Evolutionary conservation across 768 basidiomycete species (phyloP), one percentile per base, ranked within the genome.

Genomic region (Sistotremastrum suecicum): DNA sequence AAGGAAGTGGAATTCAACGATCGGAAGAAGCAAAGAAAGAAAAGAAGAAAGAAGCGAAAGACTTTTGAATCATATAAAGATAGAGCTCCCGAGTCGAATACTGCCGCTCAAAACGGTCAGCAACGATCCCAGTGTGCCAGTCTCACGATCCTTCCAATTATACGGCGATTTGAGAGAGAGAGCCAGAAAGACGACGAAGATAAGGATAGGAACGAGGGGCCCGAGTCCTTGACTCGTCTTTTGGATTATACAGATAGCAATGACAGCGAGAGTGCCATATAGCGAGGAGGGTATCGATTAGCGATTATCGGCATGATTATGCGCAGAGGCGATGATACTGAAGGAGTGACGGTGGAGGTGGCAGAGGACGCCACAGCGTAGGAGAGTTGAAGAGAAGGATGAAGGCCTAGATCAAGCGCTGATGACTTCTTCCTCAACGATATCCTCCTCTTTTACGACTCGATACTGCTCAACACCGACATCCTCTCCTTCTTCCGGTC

Each of bases 1-100:
- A 46, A 41, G 45, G 40, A 46, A 41, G 46, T 46, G 32, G 37
- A 41, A 46, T 46, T 36, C 46, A 47, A 50, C 46, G 45, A 46
- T 34, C 39, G 47, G 49, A 38, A 45, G 45, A 46, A 42, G 42
- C 39, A 41, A 37, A 36, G 12, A 37, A 32, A 38, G 46, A 29
- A 39, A 33, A 28, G 30, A 33, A 46, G 32, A n/a, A 31, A 38
- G 8, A 34, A 20, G n/a, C 33, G 44, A 38, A 20, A 41, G 36
- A 34, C n/a, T 20, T 37, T 29, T 30, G 37, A 30, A 33, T 44
- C 36, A 28, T 37, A 8, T 29, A 29, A 39, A 45, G 38, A 39
- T 12, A 29, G 44, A 36, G 33, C 33, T 35, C 45, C 40, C 46
- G 40, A 32, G 46, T 42, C 38, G 34, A 41, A 37, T 11, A 10